Evolutionary conservation across 2,329 filamentous ascomycete species (phyloP).

Genomic region (Colletotrichum siamense): DNA sequence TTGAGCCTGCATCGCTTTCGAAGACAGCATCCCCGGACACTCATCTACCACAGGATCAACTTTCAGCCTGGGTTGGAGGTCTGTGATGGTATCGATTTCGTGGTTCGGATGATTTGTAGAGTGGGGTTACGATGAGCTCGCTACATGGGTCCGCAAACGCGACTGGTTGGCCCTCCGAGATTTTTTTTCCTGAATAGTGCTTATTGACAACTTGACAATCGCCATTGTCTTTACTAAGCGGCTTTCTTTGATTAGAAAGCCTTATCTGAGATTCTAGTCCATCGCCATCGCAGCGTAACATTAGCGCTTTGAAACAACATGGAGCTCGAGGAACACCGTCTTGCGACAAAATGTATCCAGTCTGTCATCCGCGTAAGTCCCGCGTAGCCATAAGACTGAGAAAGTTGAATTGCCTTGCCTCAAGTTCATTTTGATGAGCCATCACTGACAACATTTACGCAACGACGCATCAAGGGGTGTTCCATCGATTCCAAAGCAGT

Average conservation of each 20-base stretch:
- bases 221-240: not conserved
- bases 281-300: not conserved
- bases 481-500: not conserved
- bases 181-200: not conserved
- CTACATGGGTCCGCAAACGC: not conserved
- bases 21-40: no score
- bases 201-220: not conserved
- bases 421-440: not conserved
- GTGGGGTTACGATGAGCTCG: not conserved
- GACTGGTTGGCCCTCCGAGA: not conserved
- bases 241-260: not conserved
- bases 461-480: not conserved
- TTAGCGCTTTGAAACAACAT: not conserved
- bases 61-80: not conserved
- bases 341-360: not conserved
- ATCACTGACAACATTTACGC: not conserved
- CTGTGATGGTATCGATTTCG: not conserved
- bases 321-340: not conserved
- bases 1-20: no score
- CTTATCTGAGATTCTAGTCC: not conserved
- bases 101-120: not conserved
- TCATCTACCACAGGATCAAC: not conserved
- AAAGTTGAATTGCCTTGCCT: not conserved
- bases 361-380: not conserved
- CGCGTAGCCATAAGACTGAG: not conserved